Percentiles rank a stretch among this genome's conserved stretches.
These are phyloP conservation scores for Tulasnella sp. DNA, from an alignment of 768 basidiomycete genomes.

Conservation along the genomic window DNA sequence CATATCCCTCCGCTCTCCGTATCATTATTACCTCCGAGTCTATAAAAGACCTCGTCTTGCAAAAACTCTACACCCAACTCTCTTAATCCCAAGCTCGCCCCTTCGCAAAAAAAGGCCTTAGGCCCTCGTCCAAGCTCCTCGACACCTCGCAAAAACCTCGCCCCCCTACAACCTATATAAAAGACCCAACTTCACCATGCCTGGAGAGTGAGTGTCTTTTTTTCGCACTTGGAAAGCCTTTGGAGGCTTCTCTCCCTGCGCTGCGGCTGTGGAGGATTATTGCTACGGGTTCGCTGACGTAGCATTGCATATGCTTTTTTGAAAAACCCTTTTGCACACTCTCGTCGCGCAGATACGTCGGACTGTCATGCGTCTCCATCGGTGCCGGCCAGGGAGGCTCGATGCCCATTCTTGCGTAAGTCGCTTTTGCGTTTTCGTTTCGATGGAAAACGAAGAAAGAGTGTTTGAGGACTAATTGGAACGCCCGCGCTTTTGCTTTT, in stretches of 20 bases:
- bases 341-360: slow-evolving; percentile 20
- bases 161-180: neutral
- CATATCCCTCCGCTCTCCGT: neutral
- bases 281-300: slow-evolving; percentile 9
- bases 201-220: slow-evolving; percentile 1
- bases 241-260: too few relatives aligned
- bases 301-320: neutral
- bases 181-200: neutral
- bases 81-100: neutral
- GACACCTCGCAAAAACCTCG: neutral
- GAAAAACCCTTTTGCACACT: neutral
- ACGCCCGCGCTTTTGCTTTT: slow-evolving; percentile 9
- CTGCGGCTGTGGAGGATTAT: neutral
- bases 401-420: slow-evolving; percentile 27
- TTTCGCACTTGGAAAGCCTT: too few relatives aligned
- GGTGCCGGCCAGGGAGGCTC: slow-evolving; percentile 25
- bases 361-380: slow-evolving; percentile 20
- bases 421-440: neutral
- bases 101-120: neutral
- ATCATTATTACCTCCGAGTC: neutral
- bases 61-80: neutral
- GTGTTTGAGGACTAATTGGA: neutral
- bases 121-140: neutral
- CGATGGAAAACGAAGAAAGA: neutral
- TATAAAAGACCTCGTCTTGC: neutral